Evolutionary conservation across 139 green algal species (phyloP).

Genomic region (Coelastrella sp.): DNA sequence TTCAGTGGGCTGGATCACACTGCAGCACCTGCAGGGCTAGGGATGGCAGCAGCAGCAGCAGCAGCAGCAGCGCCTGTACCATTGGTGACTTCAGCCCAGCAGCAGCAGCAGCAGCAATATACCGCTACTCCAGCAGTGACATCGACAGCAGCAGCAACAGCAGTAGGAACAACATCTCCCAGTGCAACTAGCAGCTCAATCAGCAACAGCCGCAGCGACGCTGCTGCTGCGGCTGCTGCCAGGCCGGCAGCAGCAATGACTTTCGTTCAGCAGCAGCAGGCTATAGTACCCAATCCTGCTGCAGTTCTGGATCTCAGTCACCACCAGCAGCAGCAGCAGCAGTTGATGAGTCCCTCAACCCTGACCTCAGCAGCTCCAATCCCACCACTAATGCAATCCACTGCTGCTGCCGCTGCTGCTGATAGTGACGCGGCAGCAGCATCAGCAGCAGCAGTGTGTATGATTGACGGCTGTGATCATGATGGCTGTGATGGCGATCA

Average conservation of each 20-base stretch:
- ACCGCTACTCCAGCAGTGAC: not conserved
- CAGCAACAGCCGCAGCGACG: not conserved
- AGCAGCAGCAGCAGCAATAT: conserved; percentile 12
- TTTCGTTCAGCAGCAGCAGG: not conserved
- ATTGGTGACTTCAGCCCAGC: not conserved
- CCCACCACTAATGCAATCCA: not conserved
- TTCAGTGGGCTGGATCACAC: too few species aligned
- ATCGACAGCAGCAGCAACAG: not conserved
- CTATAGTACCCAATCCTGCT: not conserved
- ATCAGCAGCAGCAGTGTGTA: not conserved
- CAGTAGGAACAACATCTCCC: not conserved
- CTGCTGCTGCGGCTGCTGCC: not conserved
- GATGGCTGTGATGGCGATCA: conserved; percentile 41
- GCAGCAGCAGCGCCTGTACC: not conserved
- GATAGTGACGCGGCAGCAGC: not conserved
- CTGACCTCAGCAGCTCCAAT: not conserved
- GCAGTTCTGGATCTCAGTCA: not conserved
- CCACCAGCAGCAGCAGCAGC: not conserved
- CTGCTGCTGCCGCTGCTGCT: not conserved
- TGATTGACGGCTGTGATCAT: conserved; percentile 25
- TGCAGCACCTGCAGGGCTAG: not conserved
- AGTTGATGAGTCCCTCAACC: not conserved
- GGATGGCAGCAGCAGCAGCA: not conserved
- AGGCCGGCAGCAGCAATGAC: not conserved
- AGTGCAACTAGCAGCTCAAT: not conserved